Conservation (phyloP, 2,329 filamentous ascomycete genomes). For the Botrytis pseudocinerea region DNA sequence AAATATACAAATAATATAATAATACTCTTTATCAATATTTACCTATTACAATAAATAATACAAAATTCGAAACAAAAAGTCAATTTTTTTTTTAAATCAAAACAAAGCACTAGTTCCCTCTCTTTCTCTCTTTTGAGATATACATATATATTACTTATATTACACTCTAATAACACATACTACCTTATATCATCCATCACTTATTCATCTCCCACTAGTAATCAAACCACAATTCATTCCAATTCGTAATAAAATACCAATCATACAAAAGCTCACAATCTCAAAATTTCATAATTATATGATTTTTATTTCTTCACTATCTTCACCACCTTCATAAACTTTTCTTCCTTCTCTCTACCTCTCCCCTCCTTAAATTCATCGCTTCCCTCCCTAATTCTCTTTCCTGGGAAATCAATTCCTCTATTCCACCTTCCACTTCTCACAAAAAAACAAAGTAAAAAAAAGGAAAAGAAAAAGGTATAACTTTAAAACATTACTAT, state of each 20-base stretch:
- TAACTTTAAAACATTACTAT: constrained; percentile 16
- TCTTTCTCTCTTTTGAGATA: no score
- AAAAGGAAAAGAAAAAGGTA: neutral
- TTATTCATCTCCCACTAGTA: fast-evolving
- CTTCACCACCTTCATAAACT: neutral
- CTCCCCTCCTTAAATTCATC: neutral
- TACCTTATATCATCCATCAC: no score
- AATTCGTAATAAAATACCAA: neutral
- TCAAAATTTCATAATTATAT: neutral
- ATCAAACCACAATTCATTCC: neutral
- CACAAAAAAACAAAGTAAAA: neutral
- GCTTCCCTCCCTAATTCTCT: neutral
- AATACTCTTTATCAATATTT: no score
- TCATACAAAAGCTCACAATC: neutral
- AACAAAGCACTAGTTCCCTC: no score
- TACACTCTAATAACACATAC: no score
- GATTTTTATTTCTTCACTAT: neutral
- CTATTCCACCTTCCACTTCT: neutral
- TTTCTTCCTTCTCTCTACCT: neutral
- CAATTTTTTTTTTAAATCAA: no score
- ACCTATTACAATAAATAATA: no score
- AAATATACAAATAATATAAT: no score
- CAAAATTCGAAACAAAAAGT: no score
- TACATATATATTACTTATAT: no score
- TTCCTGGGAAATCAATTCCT: neutral